phyloP scores from a whole-genome alignment of 345 rosid species.

The Populus pruinosa region DNA sequence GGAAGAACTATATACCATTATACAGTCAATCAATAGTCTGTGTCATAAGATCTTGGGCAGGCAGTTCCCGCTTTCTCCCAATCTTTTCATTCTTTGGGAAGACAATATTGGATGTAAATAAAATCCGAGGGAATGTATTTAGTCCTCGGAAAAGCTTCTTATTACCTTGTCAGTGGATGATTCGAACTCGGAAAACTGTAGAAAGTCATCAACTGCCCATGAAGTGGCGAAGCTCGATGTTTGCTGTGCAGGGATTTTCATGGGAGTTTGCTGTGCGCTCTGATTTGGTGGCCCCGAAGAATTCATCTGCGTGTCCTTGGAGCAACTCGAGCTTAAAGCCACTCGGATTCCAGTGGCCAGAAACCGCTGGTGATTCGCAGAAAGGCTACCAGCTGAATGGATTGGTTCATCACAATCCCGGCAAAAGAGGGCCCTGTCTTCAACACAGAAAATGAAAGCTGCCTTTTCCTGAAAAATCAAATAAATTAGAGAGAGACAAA shows the following conservation, averaged over 20 bases:
- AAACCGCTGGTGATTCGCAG: conserved; percentile 88
- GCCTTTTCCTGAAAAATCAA: conserved; percentile 64
- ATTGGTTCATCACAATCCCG: conserved; percentile 80
- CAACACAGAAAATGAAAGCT: conserved; percentile 96
- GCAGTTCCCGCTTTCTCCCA: not conserved
- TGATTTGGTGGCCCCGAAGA: conserved; percentile 61
- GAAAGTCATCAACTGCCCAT: conserved; percentile 79
- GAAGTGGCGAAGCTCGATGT: conserved; percentile 39
- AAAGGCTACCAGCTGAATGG: conserved; percentile 66
- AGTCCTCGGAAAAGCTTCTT: not conserved
- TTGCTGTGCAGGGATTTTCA: conserved; percentile 45
- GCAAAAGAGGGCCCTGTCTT: conserved; percentile 92
- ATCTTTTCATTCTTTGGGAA: too few relatives aligned
- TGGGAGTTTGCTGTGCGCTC: conserved; percentile 36
- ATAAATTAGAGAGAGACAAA: not conserved
- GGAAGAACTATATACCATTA: not conserved
- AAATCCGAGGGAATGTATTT: not conserved
- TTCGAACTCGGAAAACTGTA: conserved; percentile 63
- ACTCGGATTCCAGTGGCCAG: conserved; percentile 91
- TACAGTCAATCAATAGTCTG: not conserved
- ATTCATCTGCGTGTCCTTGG: conserved; percentile 40
- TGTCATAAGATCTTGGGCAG: not conserved
- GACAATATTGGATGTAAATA: too few relatives aligned
- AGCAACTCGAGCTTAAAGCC: conserved; percentile 62
- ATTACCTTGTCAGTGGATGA: conserved; percentile 64